These are phyloP conservation scores for Neohortaea acidophila DNA, from an alignment of 495 filamentous ascomycete species.

Conservation along the genomic window DNA sequence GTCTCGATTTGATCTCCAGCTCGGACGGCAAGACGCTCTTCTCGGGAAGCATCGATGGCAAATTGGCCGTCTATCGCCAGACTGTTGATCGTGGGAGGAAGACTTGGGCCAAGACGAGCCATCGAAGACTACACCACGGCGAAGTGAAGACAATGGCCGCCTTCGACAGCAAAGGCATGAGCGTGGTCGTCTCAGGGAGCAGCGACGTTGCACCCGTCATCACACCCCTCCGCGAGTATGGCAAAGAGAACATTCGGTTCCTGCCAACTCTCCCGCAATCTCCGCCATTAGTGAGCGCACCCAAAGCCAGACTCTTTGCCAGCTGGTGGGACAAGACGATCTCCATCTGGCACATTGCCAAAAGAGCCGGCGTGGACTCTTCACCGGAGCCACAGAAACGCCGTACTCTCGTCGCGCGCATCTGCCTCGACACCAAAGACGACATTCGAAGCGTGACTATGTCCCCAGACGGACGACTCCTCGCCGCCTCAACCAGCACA, in stretches of 20 bases:
- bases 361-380: conserved; percentile 1
- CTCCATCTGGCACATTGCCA: conserved; percentile 53
- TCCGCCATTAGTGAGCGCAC: conserved; percentile 51
- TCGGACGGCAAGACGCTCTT: conserved; percentile 70
- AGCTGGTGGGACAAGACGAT: conserved; percentile 91
- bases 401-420: conserved; percentile 47
- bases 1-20: conserved; percentile 66
- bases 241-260: conserved; percentile 63
- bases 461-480: conserved; percentile 53
- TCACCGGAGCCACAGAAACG: conserved; percentile 4
- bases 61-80: conserved; percentile 62
- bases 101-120: conserved; percentile 73
- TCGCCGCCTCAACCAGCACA: conserved; percentile 60
- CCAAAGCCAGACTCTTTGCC: conserved; percentile 55
- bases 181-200: conserved; percentile 81
- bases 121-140: conserved; percentile 69
- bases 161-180: conserved; percentile 53
- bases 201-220: conserved; percentile 72
- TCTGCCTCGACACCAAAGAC: conserved; percentile 67
- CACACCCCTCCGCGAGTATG: conserved; percentile 62
- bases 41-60: conserved; percentile 79
- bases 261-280: conserved; percentile 69
- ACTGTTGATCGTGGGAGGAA: conserved; percentile 40
- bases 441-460: conserved; percentile 71
- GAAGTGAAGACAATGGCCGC: conserved; percentile 92